Base-by-base conservation (phyloP, 1,284 basidiomycete species). In the Apiotrichum porosum region DNA sequence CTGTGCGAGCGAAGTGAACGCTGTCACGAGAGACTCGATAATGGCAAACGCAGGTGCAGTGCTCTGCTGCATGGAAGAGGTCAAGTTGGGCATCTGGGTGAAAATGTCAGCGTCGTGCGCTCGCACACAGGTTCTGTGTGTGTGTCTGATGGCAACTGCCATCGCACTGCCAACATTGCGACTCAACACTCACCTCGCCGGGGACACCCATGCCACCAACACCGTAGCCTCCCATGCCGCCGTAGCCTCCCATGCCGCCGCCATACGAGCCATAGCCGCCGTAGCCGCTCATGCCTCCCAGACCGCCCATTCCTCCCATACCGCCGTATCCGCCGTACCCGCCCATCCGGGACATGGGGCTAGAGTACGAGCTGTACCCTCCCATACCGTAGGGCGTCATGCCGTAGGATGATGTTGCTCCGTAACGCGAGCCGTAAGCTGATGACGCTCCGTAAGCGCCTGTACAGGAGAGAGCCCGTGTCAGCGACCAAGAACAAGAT, bases 1-100 rank as follows among this genome's bases (percentile, higher is more conserved):
- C 72, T 98, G 95, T 0, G 95, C 88, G 52, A 99, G 86, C 13
- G 93, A 93, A 0, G 86, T 83, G 72, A 98, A 97, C 2, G 94
- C 95, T 57, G 92, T 89, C 36, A 98, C 94, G 66, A 98, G 88
- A 30, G 86, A 88, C 63, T 95, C 90, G 38, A 99, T 79, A 49
- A 99, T 83, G 17, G 88, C 81, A 62, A 99, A 98, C 0, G 93
- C 95, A 44, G 89, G 86, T 52, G 89, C 86, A 0, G 93, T 97
- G 13, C 87, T 88, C 9, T 83, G 75, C 74, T 94, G 89, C 60
- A 97, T 84, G 1, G 88, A 84, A 63, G 91, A 88, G 0, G 90
- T 85, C 53, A 95, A 81, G 5, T 84, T 83, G 0, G 84, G 82
- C 12, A 21, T 17, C 62, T 66, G 35, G 9, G 10, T 17, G 26